phyloP scores from a whole-genome alignment of 192 early-diverging fungal genomes.

The Podila clonocystis region DNA sequence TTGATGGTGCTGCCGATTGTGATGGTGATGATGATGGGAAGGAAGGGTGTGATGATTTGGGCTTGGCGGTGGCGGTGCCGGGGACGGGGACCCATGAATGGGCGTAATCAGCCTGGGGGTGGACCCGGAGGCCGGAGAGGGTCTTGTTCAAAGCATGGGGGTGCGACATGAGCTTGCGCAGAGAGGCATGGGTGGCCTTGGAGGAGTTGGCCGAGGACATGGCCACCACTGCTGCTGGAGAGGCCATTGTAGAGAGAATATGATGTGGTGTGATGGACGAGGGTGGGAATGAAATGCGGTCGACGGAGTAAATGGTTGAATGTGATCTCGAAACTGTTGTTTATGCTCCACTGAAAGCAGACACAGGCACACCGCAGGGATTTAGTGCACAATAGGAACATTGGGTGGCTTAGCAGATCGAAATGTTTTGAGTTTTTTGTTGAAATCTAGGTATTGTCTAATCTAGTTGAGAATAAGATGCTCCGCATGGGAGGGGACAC shows the following conservation, averaged over 20 bases:
- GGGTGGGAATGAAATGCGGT: background rate
- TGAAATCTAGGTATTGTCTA: background rate
- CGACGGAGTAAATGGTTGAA: background rate
- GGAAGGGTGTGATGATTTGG: background rate
- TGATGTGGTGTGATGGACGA: background rate
- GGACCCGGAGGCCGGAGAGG: slow-evolving; percentile 32
- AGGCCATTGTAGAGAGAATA: slow-evolving; percentile 21
- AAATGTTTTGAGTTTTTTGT: background rate
- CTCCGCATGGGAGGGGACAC: slow-evolving; percentile 31
- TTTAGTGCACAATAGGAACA: too few relatives aligned
- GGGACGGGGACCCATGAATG: slow-evolving; percentile 49
- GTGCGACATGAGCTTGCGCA: slow-evolving; percentile 47
- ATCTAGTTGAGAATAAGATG: slow-evolving; percentile 19
- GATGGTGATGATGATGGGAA: slow-evolving; percentile 15
- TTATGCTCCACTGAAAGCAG: too few relatives aligned
- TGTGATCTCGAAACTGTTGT: too few relatives aligned
- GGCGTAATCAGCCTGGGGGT: slow-evolving; percentile 27
- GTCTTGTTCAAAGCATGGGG: slow-evolving; percentile 39
- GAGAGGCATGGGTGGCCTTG: slow-evolving; percentile 14
- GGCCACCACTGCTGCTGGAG: slow-evolving; percentile 40
- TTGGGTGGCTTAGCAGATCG: background rate
- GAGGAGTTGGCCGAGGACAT: slow-evolving; percentile 40
- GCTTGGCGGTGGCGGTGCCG: slow-evolving; percentile 31
- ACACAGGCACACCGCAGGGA: too few relatives aligned
- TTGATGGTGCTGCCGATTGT: slow-evolving; percentile 35